phyloP scores from a whole-genome alignment of 2,329 filamentous ascomycete genomes.

The Paecilomyces sp. region DNA sequence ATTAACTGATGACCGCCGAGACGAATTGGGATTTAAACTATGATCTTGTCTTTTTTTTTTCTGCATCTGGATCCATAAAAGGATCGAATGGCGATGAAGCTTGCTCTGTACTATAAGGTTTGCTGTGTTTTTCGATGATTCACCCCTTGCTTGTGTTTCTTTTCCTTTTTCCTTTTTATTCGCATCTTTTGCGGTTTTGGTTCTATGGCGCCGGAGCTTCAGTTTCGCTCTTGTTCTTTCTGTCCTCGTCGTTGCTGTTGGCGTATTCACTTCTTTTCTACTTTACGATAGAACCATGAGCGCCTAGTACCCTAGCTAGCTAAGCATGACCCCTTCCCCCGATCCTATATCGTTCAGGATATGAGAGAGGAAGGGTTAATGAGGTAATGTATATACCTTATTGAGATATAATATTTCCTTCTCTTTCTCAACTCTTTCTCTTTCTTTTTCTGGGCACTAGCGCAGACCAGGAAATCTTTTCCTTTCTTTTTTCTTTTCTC shows the following conservation, averaged over 20 bases:
- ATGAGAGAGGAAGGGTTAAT: not conserved
- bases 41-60: constrained; percentile 3
- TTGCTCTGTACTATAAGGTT: not conserved
- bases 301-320: not conserved
- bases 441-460: not conserved
- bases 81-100: not conserved
- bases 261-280: not conserved
- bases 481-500: not conserved
- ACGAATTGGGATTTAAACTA: constrained; percentile 37
- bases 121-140: not conserved
- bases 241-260: not conserved
- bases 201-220: not conserved
- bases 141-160: not conserved
- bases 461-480: not conserved
- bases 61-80: not conserved
- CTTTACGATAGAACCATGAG: not conserved
- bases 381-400: not conserved
- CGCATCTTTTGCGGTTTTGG: not conserved
- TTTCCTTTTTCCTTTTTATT: not conserved
- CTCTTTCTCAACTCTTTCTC: not conserved
- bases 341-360: not conserved
- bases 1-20: constrained; percentile 55
- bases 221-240: not conserved
- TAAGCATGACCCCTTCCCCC: not conserved
- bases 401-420: not conserved